Evolutionary conservation across 129 eudicot genomes (phyloP).

Genomic region (Deinandra increscens): DNA sequence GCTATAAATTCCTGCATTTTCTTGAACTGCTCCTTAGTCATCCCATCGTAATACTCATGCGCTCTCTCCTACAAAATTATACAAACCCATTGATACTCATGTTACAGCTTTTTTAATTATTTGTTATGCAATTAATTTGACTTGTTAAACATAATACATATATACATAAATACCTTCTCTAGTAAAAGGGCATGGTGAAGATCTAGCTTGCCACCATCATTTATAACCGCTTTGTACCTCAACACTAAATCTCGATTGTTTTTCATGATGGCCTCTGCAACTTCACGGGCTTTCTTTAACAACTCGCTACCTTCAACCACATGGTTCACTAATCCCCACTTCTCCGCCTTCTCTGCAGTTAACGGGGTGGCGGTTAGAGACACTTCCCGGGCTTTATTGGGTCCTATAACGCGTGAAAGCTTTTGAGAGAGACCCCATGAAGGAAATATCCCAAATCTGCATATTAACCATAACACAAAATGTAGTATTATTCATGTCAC

Average conservation of each 20-base stretch:
- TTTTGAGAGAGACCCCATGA: conserved; percentile 99
- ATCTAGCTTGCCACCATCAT: conserved; percentile 78
- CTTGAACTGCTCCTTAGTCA: conserved; percentile 96
- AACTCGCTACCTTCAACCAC: conserved; percentile 74
- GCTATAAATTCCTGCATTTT: conserved; percentile 96
- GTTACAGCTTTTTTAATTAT: too few species aligned
- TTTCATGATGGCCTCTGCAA: conserved; percentile 79
- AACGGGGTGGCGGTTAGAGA: conserved; percentile 76
- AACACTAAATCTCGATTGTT: conserved; percentile 79
- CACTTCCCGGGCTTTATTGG: conserved; percentile 85
- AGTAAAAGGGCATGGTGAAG: conserved; percentile 70
- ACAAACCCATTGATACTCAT: too few species aligned
- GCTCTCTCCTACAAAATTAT: conserved; percentile 88
- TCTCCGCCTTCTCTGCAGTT: conserved; percentile 82
- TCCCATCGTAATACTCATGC: conserved; percentile 80
- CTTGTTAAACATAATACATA: too few species aligned
- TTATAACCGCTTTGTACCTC: conserved; percentile 88
- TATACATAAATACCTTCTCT: conserved; percentile 99
- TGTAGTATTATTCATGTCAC: too few species aligned
- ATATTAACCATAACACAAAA: background rate
- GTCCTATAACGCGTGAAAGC: conserved; percentile 91
- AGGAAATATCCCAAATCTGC: conserved; percentile 97
- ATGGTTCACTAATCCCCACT: conserved; percentile 88
- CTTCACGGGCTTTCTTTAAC: conserved; percentile 71
- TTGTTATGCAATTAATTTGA: too few species aligned